These are phyloP conservation scores for Eucalyptus coolabah DNA, from an alignment of 345 rosid genomes.

Conservation along the genomic window DNA sequence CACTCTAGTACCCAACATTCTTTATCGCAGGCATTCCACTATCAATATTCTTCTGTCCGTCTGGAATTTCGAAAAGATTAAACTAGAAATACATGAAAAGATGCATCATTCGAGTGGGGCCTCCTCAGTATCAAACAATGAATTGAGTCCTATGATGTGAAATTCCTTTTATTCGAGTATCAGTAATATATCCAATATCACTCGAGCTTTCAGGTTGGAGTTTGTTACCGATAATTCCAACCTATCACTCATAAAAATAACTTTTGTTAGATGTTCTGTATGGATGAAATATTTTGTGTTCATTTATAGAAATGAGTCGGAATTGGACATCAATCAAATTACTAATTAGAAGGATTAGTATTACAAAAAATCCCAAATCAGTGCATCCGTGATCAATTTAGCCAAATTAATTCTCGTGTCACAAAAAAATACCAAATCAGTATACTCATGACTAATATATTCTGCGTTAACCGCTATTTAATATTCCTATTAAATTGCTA, in stretches of 20 bases:
- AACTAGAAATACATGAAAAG: not conserved
- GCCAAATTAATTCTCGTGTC: not conserved
- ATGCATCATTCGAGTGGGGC: not conserved
- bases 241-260: not conserved
- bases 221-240: not conserved
- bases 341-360: not conserved
- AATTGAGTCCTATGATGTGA: not conserved
- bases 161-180: not conserved
- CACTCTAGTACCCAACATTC: not conserved
- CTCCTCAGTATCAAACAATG: not conserved
- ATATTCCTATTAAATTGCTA: not conserved
- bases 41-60: not conserved
- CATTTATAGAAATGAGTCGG: not conserved
- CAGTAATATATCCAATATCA: not conserved
- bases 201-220: not conserved
- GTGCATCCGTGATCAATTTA: not conserved
- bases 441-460: not conserved
- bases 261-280: not conserved
- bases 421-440: rapidly evolving
- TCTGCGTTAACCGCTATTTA: not conserved
- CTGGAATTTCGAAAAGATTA: not conserved
- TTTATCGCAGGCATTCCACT: not conserved
- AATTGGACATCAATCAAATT: not conserved
- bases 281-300: not conserved
- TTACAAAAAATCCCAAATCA: not conserved